These are phyloP conservation scores for Pseudogymnoascus sp. DNA, from an alignment of 2,329 filamentous ascomycete genomes.

Conservation along the genomic window DNA sequence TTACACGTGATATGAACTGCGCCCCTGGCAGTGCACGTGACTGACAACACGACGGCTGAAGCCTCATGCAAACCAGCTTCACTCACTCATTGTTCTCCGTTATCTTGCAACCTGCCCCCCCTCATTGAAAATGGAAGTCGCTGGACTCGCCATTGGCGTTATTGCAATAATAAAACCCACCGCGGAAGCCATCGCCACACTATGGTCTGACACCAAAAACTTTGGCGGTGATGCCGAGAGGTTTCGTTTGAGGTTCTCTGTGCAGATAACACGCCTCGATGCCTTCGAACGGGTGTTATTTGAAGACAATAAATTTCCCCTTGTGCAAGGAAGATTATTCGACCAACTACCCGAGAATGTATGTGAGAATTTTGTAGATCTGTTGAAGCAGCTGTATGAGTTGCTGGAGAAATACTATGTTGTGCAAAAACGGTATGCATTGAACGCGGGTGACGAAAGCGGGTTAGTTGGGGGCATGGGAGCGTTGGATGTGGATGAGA, in stretches of 20 bases:
- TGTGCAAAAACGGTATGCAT: neutral
- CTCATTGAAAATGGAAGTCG: neutral
- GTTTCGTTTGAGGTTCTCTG: neutral
- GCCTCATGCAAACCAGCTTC: neutral
- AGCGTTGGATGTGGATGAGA: neutral
- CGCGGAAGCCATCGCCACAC: neutral
- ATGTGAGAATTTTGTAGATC: neutral
- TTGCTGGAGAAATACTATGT: neutral
- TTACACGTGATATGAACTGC: neutral
- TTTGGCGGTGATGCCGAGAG: neutral
- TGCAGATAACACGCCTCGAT: neutral
- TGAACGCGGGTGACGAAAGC: neutral
- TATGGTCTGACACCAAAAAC: neutral
- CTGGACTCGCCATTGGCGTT: neutral
- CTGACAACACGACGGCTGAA: neutral
- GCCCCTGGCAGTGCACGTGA: neutral
- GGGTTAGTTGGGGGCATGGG: neutral
- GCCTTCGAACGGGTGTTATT: neutral
- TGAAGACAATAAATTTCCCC: neutral
- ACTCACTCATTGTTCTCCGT: neutral
- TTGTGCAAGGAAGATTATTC: neutral
- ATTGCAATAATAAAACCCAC: neutral
- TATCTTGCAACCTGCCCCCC: neutral
- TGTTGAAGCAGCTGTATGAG: slow-evolving; percentile 1
- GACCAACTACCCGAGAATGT: neutral